A percentile compares a stretch with the other conserved stretches of the same genome.
These are phyloP conservation scores for Stemphylium vesicarium DNA, from an alignment of 2,329 filamentous ascomycete species.

Conservation along the genomic window DNA sequence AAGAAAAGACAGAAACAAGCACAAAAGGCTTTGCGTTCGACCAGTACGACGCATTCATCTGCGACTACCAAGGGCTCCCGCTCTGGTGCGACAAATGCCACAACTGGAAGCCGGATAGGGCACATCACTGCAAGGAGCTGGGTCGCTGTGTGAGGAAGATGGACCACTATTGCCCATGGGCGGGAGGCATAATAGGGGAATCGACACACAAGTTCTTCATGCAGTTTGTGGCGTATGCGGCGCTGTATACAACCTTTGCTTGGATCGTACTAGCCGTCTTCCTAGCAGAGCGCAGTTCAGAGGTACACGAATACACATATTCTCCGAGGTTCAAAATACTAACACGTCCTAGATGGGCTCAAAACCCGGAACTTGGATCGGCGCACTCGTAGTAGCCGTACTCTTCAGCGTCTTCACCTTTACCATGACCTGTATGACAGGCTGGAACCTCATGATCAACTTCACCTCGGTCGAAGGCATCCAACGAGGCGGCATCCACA, in stretches of 20 bases:
- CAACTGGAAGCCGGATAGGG: constrained; percentile 86
- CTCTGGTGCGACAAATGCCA: constrained; percentile 84
- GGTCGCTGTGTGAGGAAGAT: constrained; percentile 84
- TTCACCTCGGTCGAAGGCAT: constrained; percentile 85
- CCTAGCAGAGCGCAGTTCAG: constrained; percentile 60
- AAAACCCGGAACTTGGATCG: constrained; percentile 60
- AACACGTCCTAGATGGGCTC: constrained; percentile 23
- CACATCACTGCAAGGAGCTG: constrained; percentile 85
- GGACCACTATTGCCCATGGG: constrained; percentile 96
- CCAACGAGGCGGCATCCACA: constrained; percentile 65
- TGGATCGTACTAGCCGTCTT: constrained; percentile 70
- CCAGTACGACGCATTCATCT: constrained; percentile 81
- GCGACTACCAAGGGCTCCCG: constrained; percentile 78
- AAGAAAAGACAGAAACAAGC: constrained; percentile 37
- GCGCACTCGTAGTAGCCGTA: constrained; percentile 68
- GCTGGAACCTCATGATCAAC: constrained; percentile 74
- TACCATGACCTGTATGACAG: constrained; percentile 76
- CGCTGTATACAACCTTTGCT: constrained; percentile 69
- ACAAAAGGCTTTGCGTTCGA: constrained; percentile 74
- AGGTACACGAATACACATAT: constrained; percentile 45
- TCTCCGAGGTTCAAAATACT: not conserved
- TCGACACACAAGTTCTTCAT: constrained; percentile 90
- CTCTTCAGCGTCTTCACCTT: constrained; percentile 83
- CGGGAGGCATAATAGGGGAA: constrained; percentile 90
- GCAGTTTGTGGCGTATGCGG: constrained; percentile 80